Base-by-base conservation (phyloP, 2,329 filamentous ascomycete genomes). In the Fusarium siculi region DNA sequence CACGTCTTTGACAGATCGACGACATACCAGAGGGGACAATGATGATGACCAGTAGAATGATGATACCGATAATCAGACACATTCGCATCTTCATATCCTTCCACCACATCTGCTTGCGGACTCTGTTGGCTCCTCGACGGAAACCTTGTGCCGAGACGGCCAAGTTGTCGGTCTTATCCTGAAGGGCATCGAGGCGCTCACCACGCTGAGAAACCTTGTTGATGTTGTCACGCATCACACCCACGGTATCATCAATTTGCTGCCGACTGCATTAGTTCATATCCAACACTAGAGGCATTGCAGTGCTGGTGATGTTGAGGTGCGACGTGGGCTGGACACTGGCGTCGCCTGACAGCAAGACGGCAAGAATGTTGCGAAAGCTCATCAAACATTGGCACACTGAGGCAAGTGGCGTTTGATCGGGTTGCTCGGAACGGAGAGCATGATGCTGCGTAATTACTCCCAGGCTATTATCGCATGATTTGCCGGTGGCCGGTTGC, bases 61-160 rank as follows among this genome's bases (percentile, higher is more conserved):
- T 93, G 84, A 99, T 93, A 80, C 95, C 96, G 67, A 92, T 88
- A 81, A 97, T 93, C 78, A 99, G 87, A 86, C 96, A 98, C 88
- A 98, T 96, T 84, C 96, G 92, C 96, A 99, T 99, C 91, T 98
- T 98, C 94, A 98, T 97, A 81, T 98, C 96, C 90, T 98, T 98
- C 96, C 95, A 98, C 96, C 96, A 98, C 96, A 98, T 98, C 85
- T 97, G 92, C 88, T 95, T 96, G 84, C 96, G 92, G 78, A 99
- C 96, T 79, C 94, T 89, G 88, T 98, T 99, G 84, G 97, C 96
- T 74, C 96, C 96, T 76, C 95, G 92, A 80, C 95, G 94, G 90
- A 99, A 99, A 72, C 94, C 95, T 83, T 97, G 95, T 67, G 96
- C 96, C 40, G 95, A 97, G 73, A 92, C 91, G 68, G 95, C 95